A percentile compares a stretch with the other conserved stretches of the same genome.
phyloP scores from a whole-genome alignment of 2,329 filamentous ascomycete genomes.

The Madurella mycetomatis region DNA sequence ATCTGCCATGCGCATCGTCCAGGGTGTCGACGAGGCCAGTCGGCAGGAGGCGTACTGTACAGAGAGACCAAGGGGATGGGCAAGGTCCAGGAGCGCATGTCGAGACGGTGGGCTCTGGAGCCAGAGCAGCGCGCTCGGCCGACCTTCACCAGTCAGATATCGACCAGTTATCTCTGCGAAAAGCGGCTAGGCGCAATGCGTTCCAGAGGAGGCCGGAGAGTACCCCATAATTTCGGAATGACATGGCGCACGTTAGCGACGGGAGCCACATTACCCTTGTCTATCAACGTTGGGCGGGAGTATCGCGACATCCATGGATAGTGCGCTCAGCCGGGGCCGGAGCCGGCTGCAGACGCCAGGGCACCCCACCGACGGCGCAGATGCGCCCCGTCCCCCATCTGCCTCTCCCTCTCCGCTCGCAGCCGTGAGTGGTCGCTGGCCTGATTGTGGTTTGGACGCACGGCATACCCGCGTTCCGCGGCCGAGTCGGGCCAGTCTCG shows the following conservation, averaged over 20 bases:
- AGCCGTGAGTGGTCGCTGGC: slow-evolving; percentile 2
- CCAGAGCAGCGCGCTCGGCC: slow-evolving; percentile 16
- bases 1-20: slow-evolving; percentile 20
- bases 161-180: slow-evolving; percentile 35
- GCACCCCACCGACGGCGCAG: slow-evolving; percentile 17
- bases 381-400: background rate
- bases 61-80: slow-evolving; percentile 16
- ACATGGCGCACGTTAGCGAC: slow-evolving; percentile 34
- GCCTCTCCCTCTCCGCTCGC: background rate
- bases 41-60: background rate
- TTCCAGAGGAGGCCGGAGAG: slow-evolving; percentile 18
- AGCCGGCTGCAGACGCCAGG: slow-evolving; percentile 13
- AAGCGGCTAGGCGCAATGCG: slow-evolving; percentile 30
- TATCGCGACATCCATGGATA: slow-evolving; percentile 20
- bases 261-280: slow-evolving; percentile 27
- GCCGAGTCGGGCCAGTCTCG: slow-evolving; percentile 20
- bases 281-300: slow-evolving; percentile 22
- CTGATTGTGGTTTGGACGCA: slow-evolving; percentile 1
- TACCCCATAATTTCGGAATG: slow-evolving; percentile 35
- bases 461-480: background rate
- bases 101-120: slow-evolving; percentile 16
- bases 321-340: slow-evolving; percentile 10
- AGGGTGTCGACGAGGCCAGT: slow-evolving; percentile 9
- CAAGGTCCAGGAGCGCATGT: slow-evolving; percentile 19
- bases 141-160: slow-evolving; percentile 35